Conservation (phyloP, 2,329 filamentous ascomycete species). For the Exophiala alcalophila region DNA sequence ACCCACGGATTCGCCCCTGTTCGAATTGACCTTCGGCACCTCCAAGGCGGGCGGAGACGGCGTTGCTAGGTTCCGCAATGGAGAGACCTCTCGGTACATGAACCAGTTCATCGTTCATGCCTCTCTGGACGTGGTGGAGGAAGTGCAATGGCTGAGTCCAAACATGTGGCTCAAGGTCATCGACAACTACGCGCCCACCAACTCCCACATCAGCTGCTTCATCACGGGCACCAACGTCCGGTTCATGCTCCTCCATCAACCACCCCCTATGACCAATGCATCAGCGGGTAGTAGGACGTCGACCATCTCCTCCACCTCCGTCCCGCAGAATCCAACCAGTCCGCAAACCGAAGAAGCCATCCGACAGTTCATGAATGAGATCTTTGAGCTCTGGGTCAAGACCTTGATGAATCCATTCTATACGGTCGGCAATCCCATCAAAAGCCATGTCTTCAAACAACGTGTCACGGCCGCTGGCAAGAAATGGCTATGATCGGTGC, state of each 20-base stretch:
- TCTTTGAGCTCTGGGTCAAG: slow-evolving; percentile 97
- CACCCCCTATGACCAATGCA: slow-evolving; percentile 47
- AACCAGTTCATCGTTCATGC: slow-evolving; percentile 98
- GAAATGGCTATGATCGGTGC: slow-evolving; percentile 70
- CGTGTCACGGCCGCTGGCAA: slow-evolving; percentile 83
- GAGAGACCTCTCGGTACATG: slow-evolving; percentile 80
- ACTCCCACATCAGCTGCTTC: slow-evolving; percentile 92
- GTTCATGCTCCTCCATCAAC: slow-evolving; percentile 90
- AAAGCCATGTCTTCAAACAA: slow-evolving; percentile 78
- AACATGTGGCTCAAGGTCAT: slow-evolving; percentile 95
- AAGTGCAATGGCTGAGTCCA: slow-evolving; percentile 87
- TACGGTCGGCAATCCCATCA: slow-evolving; percentile 75
- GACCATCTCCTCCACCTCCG: slow-evolving; percentile 57
- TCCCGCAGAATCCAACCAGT: slow-evolving; percentile 79
- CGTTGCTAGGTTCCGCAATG: slow-evolving; percentile 71
- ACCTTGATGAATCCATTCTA: slow-evolving; percentile 98
- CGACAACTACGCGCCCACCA: slow-evolving; percentile 80
- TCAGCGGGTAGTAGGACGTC: slow-evolving; percentile 36
- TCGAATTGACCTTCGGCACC: slow-evolving; percentile 95
- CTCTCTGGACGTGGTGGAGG: slow-evolving; percentile 90
- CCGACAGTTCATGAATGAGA: slow-evolving; percentile 88
- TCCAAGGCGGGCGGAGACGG: slow-evolving; percentile 95
- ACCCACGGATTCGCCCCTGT: slow-evolving; percentile 91
- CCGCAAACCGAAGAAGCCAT: slow-evolving; percentile 94
- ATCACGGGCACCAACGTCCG: slow-evolving; percentile 89